Percentiles rank a stretch among this genome's conserved stretches.
phyloP scores from a whole-genome alignment of 108 stramenopile genomes.

The Fistulifera pelliculosa region DNA sequence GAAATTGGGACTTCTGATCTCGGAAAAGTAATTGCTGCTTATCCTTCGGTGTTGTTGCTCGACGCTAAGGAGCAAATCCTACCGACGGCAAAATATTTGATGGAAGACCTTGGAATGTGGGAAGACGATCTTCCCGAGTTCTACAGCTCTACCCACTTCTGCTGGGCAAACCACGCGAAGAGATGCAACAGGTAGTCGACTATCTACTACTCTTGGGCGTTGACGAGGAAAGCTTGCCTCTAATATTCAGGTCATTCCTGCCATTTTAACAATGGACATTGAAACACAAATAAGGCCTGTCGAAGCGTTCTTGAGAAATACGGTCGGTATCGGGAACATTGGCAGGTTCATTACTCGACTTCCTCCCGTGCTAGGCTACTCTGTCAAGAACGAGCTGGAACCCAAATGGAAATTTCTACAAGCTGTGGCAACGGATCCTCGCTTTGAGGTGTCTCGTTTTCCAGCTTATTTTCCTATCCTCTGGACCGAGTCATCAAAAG shows the following conservation, averaged over 20 bases:
- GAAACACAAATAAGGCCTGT: slow-evolving; percentile 53
- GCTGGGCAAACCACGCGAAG: slow-evolving; percentile 36
- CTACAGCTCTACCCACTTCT: slow-evolving; percentile 52
- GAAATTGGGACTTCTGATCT: slow-evolving; percentile 56
- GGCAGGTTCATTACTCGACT: slow-evolving; percentile 63
- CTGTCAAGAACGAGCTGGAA: slow-evolving; percentile 51
- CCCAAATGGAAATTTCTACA: slow-evolving; percentile 74
- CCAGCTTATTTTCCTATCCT: slow-evolving; percentile 82
- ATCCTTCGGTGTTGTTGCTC: slow-evolving; percentile 48
- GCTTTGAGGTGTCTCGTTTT: slow-evolving; percentile 55
- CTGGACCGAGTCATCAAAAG: slow-evolving; percentile 60
- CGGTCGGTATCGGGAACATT: slow-evolving; percentile 53
- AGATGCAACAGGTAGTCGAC: slow-evolving; percentile 35
- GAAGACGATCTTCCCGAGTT: slow-evolving; percentile 53
- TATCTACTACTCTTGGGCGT: slow-evolving; percentile 40
- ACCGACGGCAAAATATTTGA: slow-evolving; percentile 33
- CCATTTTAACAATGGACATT: slow-evolving; percentile 42
- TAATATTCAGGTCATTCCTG: slow-evolving; percentile 61
- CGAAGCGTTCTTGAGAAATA: slow-evolving; percentile 36
- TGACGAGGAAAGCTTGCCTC: slow-evolving; percentile 34
- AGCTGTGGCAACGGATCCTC: slow-evolving; percentile 42
- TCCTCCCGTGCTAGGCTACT: slow-evolving; percentile 70
- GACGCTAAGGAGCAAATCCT: slow-evolving; percentile 43
- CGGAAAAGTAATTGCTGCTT: slow-evolving; percentile 53
- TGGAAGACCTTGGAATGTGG: slow-evolving; percentile 51